phyloP scores from a whole-genome alignment of 2,329 filamentous ascomycete genomes.

The Trichothecium sympodiale region DNA sequence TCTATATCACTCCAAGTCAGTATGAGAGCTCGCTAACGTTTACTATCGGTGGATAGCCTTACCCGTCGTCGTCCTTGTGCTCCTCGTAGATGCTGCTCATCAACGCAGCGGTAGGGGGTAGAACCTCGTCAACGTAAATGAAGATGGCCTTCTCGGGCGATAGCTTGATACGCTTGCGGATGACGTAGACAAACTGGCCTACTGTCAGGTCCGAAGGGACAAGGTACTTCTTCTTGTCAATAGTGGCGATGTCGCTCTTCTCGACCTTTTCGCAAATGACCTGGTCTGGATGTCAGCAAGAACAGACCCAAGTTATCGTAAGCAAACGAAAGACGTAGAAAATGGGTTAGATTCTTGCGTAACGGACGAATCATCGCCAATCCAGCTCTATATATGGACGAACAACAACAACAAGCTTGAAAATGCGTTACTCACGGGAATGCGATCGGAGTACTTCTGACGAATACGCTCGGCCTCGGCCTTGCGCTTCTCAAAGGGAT shows the following conservation, averaged over 20 bases:
- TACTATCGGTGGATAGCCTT: no score
- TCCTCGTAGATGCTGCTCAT: conserved; percentile 99
- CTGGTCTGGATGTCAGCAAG: conserved; percentile 30
- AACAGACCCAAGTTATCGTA: no score
- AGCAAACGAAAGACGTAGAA: no score
- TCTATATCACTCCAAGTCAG: conserved; percentile 28
- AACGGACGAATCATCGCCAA: no score
- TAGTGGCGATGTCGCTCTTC: conserved; percentile 97
- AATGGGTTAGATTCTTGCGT: no score
- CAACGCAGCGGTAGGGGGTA: conserved; percentile 89
- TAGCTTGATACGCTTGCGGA: conserved; percentile 99
- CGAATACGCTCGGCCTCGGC: conserved; percentile 98
- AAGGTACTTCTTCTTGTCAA: conserved; percentile 99
- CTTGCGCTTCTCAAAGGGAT: conserved; percentile 99
- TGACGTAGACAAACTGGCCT: conserved; percentile 99
- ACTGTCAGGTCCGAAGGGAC: conserved; percentile 96
- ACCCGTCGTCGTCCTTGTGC: conserved; percentile 79
- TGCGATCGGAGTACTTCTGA: conserved; percentile 97
- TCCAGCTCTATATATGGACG: no score
- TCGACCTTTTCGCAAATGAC: conserved; percentile 99
- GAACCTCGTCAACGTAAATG: conserved; percentile 98
- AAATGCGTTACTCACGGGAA: conserved; percentile 61
- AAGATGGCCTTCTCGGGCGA: conserved; percentile 99
- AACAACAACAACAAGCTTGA: no score
- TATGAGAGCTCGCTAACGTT: neutral